Evolutionary conservation across 129 eudicot genomes (phyloP).

Genomic region (Centrapalus pauciflorus): DNA sequence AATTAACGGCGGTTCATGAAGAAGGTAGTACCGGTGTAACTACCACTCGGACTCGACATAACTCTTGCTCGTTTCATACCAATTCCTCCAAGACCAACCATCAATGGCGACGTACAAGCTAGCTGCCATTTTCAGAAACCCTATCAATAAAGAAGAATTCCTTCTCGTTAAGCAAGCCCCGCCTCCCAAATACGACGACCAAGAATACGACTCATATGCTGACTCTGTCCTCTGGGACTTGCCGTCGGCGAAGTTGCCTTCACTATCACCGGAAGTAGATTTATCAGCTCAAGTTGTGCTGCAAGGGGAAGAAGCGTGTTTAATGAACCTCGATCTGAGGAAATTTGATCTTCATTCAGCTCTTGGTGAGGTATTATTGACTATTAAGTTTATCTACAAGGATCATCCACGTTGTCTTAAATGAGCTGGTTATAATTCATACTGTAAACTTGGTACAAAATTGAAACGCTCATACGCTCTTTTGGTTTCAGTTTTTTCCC

Average conservation of each 20-base stretch:
- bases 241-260: conserved; percentile 31
- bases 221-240: conserved; percentile 83
- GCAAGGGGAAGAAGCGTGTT: conserved; percentile 38
- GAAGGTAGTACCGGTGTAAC: conserved; percentile 4
- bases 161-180: conserved; percentile 57
- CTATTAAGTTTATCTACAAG: not conserved
- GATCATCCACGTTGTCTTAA: not conserved
- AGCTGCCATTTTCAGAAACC: conserved; percentile 57
- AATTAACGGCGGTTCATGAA: not conserved
- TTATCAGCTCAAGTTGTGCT: conserved; percentile 20
- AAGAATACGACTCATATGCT: conserved; percentile 76
- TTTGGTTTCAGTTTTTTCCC: not conserved
- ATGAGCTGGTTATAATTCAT: not conserved
- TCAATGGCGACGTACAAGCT: conserved; percentile 58
- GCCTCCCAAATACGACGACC: conserved; percentile 67
- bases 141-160: conserved; percentile 45
- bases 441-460: not conserved
- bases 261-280: conserved; percentile 22
- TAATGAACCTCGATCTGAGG: conserved; percentile 30
- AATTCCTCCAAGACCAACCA: not conserved
- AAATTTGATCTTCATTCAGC: conserved; percentile 55
- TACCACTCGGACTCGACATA: not conserved
- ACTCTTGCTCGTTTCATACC: not conserved
- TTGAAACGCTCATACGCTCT: not conserved
- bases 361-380: conserved; percentile 47